A percentile compares a stretch with the other conserved stretches of the same genome.
phyloP scores from a whole-genome alignment of 139 green algal genomes.

The Chlorella vulgaris region DNA sequence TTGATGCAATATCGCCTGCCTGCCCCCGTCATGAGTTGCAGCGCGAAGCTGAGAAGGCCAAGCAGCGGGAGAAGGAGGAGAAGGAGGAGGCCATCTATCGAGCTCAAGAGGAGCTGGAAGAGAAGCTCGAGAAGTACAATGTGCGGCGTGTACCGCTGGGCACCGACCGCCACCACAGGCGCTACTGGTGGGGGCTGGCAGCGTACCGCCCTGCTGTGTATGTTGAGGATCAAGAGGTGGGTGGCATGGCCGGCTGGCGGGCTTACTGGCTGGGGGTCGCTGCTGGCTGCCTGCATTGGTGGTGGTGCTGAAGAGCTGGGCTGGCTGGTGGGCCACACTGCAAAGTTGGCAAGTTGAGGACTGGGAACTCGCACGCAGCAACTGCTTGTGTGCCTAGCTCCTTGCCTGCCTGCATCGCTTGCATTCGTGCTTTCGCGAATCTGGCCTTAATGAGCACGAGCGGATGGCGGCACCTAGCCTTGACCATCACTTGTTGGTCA shows the following conservation, averaged over 20 bases:
- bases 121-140: conserved; percentile 44
- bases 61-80: conserved; percentile 35
- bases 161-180: conserved; percentile 46
- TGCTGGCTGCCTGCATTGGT: neutral
- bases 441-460: too few species aligned
- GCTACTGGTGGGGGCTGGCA: conserved; percentile 62
- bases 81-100: conserved; percentile 37
- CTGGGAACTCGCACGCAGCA: neutral
- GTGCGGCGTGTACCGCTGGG: conserved; percentile 49
- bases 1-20: neutral
- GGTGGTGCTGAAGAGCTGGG: too few species aligned
- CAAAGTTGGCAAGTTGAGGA: too few species aligned
- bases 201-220: conserved; percentile 33
- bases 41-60: conserved; percentile 34
- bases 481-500: too few species aligned
- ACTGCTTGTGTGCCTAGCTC: neutral
- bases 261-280: neutral
- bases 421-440: too few species aligned
- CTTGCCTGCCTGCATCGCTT: too few species aligned
- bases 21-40: neutral
- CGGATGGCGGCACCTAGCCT: too few species aligned
- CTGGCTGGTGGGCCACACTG: too few species aligned
- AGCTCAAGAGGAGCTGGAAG: conserved; percentile 43
- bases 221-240: conserved; percentile 44
- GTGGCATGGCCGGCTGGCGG: neutral